Evolutionary conservation across 352 stramenopile genomes (phyloP).

Genomic region (Pythium sp.): DNA sequence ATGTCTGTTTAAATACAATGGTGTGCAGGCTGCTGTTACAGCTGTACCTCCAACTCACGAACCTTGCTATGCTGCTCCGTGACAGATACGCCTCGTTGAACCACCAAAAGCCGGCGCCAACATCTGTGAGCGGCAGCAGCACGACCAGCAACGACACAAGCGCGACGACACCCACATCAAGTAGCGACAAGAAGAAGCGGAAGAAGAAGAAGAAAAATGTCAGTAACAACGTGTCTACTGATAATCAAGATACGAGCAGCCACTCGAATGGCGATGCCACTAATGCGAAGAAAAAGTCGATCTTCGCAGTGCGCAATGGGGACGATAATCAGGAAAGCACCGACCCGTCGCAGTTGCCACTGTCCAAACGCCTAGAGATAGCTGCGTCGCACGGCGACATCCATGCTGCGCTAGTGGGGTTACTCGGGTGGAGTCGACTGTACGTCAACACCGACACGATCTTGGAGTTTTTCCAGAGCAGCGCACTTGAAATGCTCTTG

Average conservation of each 20-base stretch:
- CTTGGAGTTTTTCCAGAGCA: slow-evolving; percentile 65
- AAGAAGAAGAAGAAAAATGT: slow-evolving; percentile 30
- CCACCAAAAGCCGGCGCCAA: slow-evolving; percentile 3
- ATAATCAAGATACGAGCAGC: neutral
- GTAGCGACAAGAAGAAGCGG: slow-evolving; percentile 31
- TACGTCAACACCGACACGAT: slow-evolving; percentile 65
- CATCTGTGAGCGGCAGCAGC: slow-evolving; percentile 21
- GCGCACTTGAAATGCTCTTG: slow-evolving; percentile 59
- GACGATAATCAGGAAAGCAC: slow-evolving; percentile 8
- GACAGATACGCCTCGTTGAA: slow-evolving; percentile 14
- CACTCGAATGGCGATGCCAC: neutral
- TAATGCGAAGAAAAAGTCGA: slow-evolving; percentile 3
- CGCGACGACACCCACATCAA: slow-evolving; percentile 19
- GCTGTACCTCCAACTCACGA: neutral
- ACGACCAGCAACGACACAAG: slow-evolving; percentile 21
- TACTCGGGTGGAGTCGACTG: slow-evolving; percentile 71
- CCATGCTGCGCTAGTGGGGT: slow-evolving; percentile 66
- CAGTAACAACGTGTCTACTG: slow-evolving; percentile 1
- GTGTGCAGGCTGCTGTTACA: neutral
- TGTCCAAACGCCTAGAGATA: slow-evolving; percentile 58
- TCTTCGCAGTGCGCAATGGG: slow-evolving; percentile 9
- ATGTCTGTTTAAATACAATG: neutral
- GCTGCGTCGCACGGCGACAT: slow-evolving; percentile 62
- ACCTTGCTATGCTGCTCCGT: neutral
- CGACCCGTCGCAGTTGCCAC: slow-evolving; percentile 44